Evolutionary conservation across 768 basidiomycete genomes (phyloP), one percentile per base, ranked within the genome.

Genomic region (Boletellus sp.): DNA sequence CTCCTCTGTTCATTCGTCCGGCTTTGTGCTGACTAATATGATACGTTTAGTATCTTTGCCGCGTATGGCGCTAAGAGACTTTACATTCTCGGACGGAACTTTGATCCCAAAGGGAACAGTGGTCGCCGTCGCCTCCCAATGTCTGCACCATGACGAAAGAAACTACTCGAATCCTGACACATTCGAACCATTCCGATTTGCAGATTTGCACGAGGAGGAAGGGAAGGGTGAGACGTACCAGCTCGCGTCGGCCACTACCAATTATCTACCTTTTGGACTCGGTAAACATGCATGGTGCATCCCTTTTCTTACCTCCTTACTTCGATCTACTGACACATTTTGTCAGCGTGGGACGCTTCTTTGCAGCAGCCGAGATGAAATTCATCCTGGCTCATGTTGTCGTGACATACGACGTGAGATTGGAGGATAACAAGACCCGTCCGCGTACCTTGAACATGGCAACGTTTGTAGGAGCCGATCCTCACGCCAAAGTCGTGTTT

Each of bases 241-340:
- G 45, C 65, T 71, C 39, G 62, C 65, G 28, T 62, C 70, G 5
- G 68, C 72, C 0, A 56, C 60, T 23, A 63, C 34, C 40, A 61
- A 53, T 10, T 74, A 63, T 51, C 42, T 74, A 15, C 47, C 65
- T 1, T 78, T 77, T 58, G 75, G 76, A 17, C 56, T 57, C 2
- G 62, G 64, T 22, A 56, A 23, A 44, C 40, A 48, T 4, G 48
- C 55, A 1, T 58, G 57, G 56, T 58, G 33, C 13, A 40, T 1
- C 17, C 47, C 17, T 20, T 22, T 17, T 12, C n/a, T n/a, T n/a
- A n/a, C 9, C 28, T 4, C 11, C 23, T 16, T 9, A n/a, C 11
- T 28, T n/a, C n/a, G 7, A 10, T 28, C 16, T 16, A n/a, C 40
- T 26, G 19, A n/a, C n/a, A n/a, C n/a, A n/a, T n/a, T 33, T 8